A percentile compares a stretch with the other conserved stretches of the same genome.
Conservation (phyloP, 2,329 filamentous ascomycete species). For the Colletotrichum salicis region DNA sequence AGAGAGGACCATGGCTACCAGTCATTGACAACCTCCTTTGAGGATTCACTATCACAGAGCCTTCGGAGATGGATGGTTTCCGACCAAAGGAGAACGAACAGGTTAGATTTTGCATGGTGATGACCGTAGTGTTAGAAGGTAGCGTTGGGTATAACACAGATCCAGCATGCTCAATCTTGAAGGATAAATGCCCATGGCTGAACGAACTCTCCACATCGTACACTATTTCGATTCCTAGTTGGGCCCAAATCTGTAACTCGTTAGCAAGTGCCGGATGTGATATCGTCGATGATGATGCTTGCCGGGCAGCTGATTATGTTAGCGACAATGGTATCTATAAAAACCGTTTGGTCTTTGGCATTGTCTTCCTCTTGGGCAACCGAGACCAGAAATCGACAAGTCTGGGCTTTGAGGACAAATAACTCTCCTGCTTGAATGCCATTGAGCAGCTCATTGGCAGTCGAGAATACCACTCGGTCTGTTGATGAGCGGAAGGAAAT, state of each 20-base stretch:
- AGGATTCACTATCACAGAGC: neutral
- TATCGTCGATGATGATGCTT: neutral
- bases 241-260: slow-evolving; percentile 22
- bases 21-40: neutral
- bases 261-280: neutral
- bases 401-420: neutral
- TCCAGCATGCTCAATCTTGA: slow-evolving; percentile 51
- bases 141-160: slow-evolving; percentile 44
- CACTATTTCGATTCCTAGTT: slow-evolving; percentile 18
- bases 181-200: slow-evolving; percentile 36
- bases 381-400: slow-evolving; percentile 4
- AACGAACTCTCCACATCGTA: neutral
- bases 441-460: slow-evolving; percentile 7
- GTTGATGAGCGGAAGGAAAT: slow-evolving; percentile 16
- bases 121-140: slow-evolving; percentile 40
- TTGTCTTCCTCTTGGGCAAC: neutral
- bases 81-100: slow-evolving; percentile 25
- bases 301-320: slow-evolving; percentile 3
- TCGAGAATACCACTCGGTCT: neutral
- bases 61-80: neutral
- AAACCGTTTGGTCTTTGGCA: too few species aligned
- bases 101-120: slow-evolving; percentile 39
- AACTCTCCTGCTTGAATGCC: neutral
- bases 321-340: neutral
- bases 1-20: neutral